Evolutionary conservation across 2,329 filamentous ascomycete species (phyloP), one percentile per base, ranked within the genome.

Genomic region (Penicillium sp.): DNA sequence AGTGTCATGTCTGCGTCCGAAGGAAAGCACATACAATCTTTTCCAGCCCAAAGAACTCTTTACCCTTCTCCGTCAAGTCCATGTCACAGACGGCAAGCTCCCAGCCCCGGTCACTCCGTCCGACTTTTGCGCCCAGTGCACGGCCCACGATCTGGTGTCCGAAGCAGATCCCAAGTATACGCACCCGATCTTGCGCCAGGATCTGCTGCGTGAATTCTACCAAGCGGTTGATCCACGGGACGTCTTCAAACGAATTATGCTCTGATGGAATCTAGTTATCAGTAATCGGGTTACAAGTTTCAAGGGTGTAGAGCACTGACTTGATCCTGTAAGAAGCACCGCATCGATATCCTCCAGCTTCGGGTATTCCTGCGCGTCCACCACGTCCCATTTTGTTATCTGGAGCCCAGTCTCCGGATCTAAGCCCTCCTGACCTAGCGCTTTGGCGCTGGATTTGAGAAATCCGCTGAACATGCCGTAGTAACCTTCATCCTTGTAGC

Each of bases 91-190:
- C 89, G 43, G 86, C 83, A n/a, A 88, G 74, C 72, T 95, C 90
- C 90, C 89, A 95, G 2, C 88, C 89, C 18, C 73, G 68, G 23
- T 82, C 77, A 65, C 81, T 88, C 46, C 82, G 74, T 31, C 77
- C 83, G 2, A 95, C 86, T 59, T 81, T 79, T 18, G 73, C 79
- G 3, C 83, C 87, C 58, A 91, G 66, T 1, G 88, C 87, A 45
- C 89, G 78, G 1, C 81, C 88, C 38, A 93, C 73, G 61, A 95
- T 90, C 73, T 95, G 89, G 67, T 95, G 89, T 4, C 89, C 89
- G 67, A 92, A 95, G 70, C 89, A 95, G 13, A 93, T 79, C 9
- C 89, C 89, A 13, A 95, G 77, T n/a, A 91, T 71, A 31, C 82
- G 80, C 6, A 93, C 80, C 0, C 82, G 75, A 24, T 78, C 74